These are phyloP conservation scores for Irpex rosettiformis DNA, from an alignment of 1,284 basidiomycete genomes.

Conservation along the genomic window DNA sequence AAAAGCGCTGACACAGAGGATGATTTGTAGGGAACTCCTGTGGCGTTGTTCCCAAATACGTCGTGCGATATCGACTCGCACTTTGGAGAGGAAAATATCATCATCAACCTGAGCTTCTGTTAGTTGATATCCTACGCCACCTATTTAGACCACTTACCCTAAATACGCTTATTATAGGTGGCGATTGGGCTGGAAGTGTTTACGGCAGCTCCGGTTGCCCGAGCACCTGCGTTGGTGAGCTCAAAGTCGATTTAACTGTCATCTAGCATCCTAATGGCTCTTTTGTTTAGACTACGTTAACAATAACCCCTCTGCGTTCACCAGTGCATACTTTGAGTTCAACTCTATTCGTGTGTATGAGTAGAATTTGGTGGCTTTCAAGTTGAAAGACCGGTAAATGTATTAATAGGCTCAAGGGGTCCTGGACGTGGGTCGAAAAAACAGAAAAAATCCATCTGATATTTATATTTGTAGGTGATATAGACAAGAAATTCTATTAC, in stretches of 20 bases:
- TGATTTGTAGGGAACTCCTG: conserved; percentile 40
- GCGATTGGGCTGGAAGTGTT: conserved; percentile 49
- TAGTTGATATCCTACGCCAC: conserved; percentile 18
- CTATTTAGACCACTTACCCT: background rate
- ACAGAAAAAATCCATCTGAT: no score
- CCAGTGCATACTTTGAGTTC: conserved; percentile 42
- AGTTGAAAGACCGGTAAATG: background rate
- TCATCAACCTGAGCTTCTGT: conserved; percentile 50
- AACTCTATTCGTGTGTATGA: conserved; percentile 26
- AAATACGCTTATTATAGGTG: conserved; percentile 32
- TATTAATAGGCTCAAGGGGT: no score
- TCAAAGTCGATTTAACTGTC: background rate
- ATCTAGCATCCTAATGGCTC: background rate
- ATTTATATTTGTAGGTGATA: background rate
- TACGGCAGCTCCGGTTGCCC: conserved; percentile 43
- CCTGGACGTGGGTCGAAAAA: no score
- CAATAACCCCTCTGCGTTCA: conserved; percentile 37
- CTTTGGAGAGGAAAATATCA: conserved; percentile 52
- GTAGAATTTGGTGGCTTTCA: background rate
- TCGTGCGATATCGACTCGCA: conserved; percentile 42
- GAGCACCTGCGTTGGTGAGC: conserved; percentile 42
- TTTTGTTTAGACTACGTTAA: conserved; percentile 24
- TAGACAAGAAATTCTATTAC: background rate
- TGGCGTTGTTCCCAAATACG: conserved; percentile 48
- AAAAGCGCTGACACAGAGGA: background rate